Conservation (phyloP, 2,329 filamentous ascomycete genomes). For the Monosporascus sp. region DNA sequence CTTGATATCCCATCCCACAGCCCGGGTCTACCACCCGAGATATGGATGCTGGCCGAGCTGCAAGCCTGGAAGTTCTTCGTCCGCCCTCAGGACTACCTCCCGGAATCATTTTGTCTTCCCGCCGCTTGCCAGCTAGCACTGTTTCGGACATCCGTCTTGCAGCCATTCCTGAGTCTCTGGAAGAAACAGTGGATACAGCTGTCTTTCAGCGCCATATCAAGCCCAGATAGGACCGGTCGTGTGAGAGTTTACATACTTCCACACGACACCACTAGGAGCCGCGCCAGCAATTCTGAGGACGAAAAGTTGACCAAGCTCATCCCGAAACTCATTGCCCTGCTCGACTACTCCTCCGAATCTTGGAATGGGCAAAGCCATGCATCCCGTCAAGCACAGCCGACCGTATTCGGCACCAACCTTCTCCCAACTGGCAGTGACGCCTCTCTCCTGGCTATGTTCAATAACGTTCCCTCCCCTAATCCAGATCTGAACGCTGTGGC, state of each 20-base stretch:
- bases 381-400: constrained; percentile 6
- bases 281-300: constrained; percentile 43
- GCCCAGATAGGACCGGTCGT: constrained; percentile 18
- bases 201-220: constrained; percentile 26
- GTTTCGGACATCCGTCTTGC: constrained; percentile 18
- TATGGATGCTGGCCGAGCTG: constrained; percentile 7
- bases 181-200: constrained; percentile 37
- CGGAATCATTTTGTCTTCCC: background rate
- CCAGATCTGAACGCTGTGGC: constrained; percentile 46
- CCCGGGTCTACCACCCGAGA: constrained; percentile 5
- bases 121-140: constrained; percentile 19
- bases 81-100: constrained; percentile 12
- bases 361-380: constrained; percentile 47
- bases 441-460: constrained; percentile 67
- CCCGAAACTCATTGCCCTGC: constrained; percentile 38
- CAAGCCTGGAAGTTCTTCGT: constrained; percentile 24
- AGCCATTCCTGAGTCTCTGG: constrained; percentile 26
- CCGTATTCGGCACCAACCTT: constrained; percentile 19
- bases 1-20: constrained; percentile 24
- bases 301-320: constrained; percentile 39
- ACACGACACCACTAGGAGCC: constrained; percentile 53
- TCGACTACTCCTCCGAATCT: constrained; percentile 50
- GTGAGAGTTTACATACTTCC: constrained; percentile 59
- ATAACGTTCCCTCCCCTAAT: constrained; percentile 62
- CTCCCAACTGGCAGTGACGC: constrained; percentile 32